These are phyloP conservation scores for Zanthoxylum bungeanum DNA, from an alignment of 345 rosid species.

Conservation along the genomic window DNA sequence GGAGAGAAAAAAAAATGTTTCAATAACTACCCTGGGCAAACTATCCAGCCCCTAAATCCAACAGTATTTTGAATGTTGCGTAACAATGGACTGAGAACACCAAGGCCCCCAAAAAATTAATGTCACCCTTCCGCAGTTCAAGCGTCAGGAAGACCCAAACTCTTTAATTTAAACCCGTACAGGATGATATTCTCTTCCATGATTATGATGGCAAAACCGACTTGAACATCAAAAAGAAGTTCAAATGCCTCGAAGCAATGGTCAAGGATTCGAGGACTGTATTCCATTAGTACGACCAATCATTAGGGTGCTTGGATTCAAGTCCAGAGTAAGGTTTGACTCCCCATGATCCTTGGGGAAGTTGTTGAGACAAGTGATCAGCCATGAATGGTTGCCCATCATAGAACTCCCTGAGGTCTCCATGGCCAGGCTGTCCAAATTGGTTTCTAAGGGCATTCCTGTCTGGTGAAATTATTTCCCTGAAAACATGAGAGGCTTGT, in stretches of 20 bases:
- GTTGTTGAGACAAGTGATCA: slow-evolving; percentile 65
- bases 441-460: slow-evolving; percentile 38
- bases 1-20: neutral
- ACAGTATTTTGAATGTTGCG: neutral
- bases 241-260: slow-evolving; percentile 16
- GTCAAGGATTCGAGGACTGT: slow-evolving; percentile 9
- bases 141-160: slow-evolving; percentile 6
- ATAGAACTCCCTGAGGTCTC: slow-evolving; percentile 28
- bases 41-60: too few species aligned
- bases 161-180: neutral
- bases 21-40: neutral
- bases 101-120: neutral
- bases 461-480: slow-evolving; percentile 43
- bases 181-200: too few species aligned
- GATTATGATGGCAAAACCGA: slow-evolving; percentile 2
- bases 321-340: slow-evolving; percentile 48
- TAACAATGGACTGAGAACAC: neutral
- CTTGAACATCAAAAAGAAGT: slow-evolving; percentile 9
- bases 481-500: slow-evolving; percentile 48
- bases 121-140: neutral
- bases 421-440: slow-evolving; percentile 24
- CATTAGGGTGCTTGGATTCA: slow-evolving; percentile 41
- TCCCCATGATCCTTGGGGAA: slow-evolving; percentile 54
- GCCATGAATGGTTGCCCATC: slow-evolving; percentile 51
- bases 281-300: slow-evolving; percentile 38